These are phyloP conservation scores for Candida sp. DNA, from an alignment of 1,139 yeast species.

Conservation along the genomic window DNA sequence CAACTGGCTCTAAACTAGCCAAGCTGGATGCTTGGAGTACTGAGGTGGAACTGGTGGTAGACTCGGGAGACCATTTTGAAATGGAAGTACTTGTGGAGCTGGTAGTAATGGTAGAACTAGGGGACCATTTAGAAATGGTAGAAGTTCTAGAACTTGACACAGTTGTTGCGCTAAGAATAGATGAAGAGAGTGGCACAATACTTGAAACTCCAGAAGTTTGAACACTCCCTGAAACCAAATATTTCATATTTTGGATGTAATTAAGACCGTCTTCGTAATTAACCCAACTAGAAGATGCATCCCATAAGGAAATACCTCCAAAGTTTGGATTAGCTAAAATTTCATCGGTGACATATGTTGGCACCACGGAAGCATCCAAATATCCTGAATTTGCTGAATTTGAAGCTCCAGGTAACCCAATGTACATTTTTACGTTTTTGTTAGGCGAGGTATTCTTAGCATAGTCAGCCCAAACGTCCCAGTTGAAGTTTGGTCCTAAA, in stretches of 20 bases:
- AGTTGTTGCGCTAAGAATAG: conserved; percentile 6
- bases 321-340: conserved; percentile 47
- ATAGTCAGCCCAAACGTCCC: conserved; percentile 77
- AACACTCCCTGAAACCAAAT: conserved; percentile 11
- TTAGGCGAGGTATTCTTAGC: conserved; percentile 68
- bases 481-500: conserved; percentile 63
- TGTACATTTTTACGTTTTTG: conserved; percentile 55
- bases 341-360: conserved; percentile 18
- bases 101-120: conserved; percentile 6
- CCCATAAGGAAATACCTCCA: conserved; percentile 93
- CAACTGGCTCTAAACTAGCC: not conserved
- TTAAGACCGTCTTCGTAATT: conserved; percentile 47
- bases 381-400: conserved; percentile 58
- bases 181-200: conserved; percentile 6
- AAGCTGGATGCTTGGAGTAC: not conserved
- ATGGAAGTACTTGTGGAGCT: conserved; percentile 3
- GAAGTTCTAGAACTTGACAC: conserved; percentile 4
- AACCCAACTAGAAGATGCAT: conserved; percentile 74
- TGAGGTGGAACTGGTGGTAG: conserved; percentile 3
- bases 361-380: conserved; percentile 16
- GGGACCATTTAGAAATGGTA: conserved; percentile 6
- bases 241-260: conserved; percentile 41
- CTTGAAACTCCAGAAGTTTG: conserved; percentile 1
- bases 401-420: conserved; percentile 73
- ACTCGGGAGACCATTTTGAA: conserved; percentile 2